These are phyloP conservation scores for Pseudogymnoascus sp. DNA, from an alignment of 2,329 filamentous ascomycete species.

Conservation along the genomic window DNA sequence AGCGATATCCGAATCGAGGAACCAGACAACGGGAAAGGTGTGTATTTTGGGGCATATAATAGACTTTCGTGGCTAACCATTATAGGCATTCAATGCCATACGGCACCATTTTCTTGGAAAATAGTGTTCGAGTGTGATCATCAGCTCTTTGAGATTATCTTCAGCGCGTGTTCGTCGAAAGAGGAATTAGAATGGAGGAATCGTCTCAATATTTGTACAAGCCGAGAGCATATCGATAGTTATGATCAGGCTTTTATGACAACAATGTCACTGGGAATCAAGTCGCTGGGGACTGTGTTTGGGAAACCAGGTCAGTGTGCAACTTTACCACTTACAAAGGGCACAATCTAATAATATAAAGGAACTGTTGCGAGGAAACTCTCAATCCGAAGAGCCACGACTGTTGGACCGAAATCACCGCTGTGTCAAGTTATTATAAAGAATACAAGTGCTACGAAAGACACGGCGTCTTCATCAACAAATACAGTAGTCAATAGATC, in stretches of 20 bases:
- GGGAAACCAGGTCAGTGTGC: slow-evolving; percentile 54
- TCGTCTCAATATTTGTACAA: slow-evolving; percentile 50
- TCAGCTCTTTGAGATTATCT: slow-evolving; percentile 73
- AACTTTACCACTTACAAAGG: neutral
- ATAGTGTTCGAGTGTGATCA: slow-evolving; percentile 71
- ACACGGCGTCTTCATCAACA: slow-evolving; percentile 40
- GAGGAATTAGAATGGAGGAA: slow-evolving; percentile 77
- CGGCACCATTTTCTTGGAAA: slow-evolving; percentile 87
- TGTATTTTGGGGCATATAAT: slow-evolving; percentile 20
- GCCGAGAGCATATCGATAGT: slow-evolving; percentile 42
- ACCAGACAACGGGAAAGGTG: slow-evolving; percentile 68
- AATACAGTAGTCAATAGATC: slow-evolving; percentile 61
- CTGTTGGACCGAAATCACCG: slow-evolving; percentile 60
- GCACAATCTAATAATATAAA: slow-evolving; percentile 24
- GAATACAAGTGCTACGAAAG: slow-evolving; percentile 67
- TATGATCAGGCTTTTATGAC: slow-evolving; percentile 47
- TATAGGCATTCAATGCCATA: slow-evolving; percentile 77
- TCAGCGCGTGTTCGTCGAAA: slow-evolving; percentile 74
- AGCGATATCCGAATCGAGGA: slow-evolving; percentile 61
- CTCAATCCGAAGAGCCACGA: slow-evolving; percentile 73
- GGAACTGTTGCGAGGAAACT: slow-evolving; percentile 59
- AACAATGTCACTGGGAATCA: slow-evolving; percentile 63
- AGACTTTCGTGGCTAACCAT: slow-evolving; percentile 12
- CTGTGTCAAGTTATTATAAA: slow-evolving; percentile 76
- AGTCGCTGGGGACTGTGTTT: slow-evolving; percentile 67